phyloP scores from a whole-genome alignment of 108 stramenopile genomes.

The Nitzschia sp. region DNA sequence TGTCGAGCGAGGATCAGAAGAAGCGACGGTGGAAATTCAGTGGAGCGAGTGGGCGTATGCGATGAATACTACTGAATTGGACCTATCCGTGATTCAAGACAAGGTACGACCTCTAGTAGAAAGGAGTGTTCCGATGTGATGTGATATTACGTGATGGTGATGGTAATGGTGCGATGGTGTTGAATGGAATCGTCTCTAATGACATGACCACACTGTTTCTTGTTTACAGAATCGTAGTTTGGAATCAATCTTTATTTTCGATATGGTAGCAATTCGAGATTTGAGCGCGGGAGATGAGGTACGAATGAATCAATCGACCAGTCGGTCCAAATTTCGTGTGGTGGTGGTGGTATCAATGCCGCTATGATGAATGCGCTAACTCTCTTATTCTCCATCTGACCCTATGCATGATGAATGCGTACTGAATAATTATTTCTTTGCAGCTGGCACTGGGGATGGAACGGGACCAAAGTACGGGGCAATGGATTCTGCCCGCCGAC shows the following conservation, averaged over 20 bases:
- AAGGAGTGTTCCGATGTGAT: too few relatives aligned
- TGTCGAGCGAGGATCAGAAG: background rate
- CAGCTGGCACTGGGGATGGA: background rate
- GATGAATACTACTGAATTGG: background rate
- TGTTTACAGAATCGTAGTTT: background rate
- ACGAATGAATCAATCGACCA: too few relatives aligned
- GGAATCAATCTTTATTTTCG: background rate
- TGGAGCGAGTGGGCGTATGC: conserved; percentile 9
- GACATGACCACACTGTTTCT: background rate
- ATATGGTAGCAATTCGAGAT: conserved; percentile 13
- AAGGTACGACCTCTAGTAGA: background rate
- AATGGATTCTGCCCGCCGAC: background rate
- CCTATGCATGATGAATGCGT: too few relatives aligned
- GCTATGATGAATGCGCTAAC: background rate
- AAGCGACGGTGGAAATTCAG: background rate
- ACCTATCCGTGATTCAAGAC: background rate
- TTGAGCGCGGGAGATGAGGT: conserved; percentile 5
- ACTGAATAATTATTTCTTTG: too few relatives aligned
- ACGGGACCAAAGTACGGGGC: background rate
- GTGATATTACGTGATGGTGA: too few relatives aligned
- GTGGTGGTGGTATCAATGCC: too few relatives aligned
- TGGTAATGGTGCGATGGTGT: too few relatives aligned
- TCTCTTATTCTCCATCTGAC: too few relatives aligned
- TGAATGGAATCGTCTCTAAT: background rate
- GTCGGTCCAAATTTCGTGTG: too few relatives aligned